Evolutionary conservation across 2,329 filamentous ascomycete species (phyloP), one percentile per base, ranked within the genome.

Genomic region (Arthrinium phaeospermum): DNA sequence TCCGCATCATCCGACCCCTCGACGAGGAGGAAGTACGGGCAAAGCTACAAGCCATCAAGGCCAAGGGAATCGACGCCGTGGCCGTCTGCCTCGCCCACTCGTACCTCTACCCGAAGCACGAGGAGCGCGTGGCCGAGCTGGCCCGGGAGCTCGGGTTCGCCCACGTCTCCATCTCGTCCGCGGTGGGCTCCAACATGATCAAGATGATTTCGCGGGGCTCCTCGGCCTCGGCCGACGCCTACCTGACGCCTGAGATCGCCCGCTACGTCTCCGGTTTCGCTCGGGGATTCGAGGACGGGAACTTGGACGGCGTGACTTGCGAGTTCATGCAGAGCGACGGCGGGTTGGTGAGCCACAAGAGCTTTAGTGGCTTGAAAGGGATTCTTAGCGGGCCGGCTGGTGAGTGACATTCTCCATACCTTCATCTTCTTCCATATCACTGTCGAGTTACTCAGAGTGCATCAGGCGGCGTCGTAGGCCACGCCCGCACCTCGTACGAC

Each of bases 301-400:
- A 61, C 27, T 27, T 45, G 12, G 37, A 41, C 4, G 71, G 70
- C 1, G 72, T 70, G 3, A 45, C 73, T 64, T 73, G 74, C 24
- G 75, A 77, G 67, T 77, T 90, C 0, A 77, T 77, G 76, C 74
- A 75, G 44, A 75, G 74, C 24, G 85, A 87, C 67, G 85, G 85
- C 4, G 85, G 85, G 0, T 78, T 88, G 1, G 82, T 84, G 0
- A 88, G 90, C 75, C 88, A 90, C 5, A 85, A 87, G 73, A 88
- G 86, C 71, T 94, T 94, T 78, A 91, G 90, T 22, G 93, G 92
- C 0, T 82, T 94, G 7, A 88, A 90, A 74, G 91, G 91, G 0
- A 93, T 95, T 53, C 81, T 95, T 0, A 93, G 91, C 1, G 93
- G 93, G 0, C 93, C 93, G 5, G 93, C 93, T n/a, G 93, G 92